Base-by-base conservation (phyloP, 2,329 filamentous ascomycete species). In the Arthrobotrys pseudoclavata region DNA sequence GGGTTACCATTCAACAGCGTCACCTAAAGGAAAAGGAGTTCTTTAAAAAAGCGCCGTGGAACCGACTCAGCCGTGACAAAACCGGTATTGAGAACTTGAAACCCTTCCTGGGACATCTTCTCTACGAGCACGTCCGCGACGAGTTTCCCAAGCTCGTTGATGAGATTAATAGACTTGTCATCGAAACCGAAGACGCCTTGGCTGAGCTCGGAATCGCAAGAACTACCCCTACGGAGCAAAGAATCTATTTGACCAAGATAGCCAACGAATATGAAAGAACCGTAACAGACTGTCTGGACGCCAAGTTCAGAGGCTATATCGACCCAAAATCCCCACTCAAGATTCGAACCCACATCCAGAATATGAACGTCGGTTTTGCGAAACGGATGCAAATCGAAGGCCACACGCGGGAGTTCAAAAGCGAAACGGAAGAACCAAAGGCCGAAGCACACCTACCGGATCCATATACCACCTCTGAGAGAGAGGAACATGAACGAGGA, bases 91-190 rank as follows among this genome's bases (percentile, higher is more conserved):
- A 81, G 0, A 81, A 85, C 0, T 79, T 88, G 34, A 83, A 83
- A 18, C 71, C 67, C 4, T 83, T 84, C 3, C 82, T 87, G 3
- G 83, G 84, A 22, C 84, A 84, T 6, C 81, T 86, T 0, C 83
- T 87, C 0, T 83, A 83, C 1, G 80, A 81, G 3, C 83, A 86
- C 66, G 84, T 86, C 1, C 84, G 84, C n/a, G 82, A 83, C 2
- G 84, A 86, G 70, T 87, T 87, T 76, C 85, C 86, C 2, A 83
- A 83, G 71, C 84, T 86, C 74, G 82, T 85, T 2, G 82, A 84
- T 2, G 85, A 87, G 55, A 83, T 84, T 63, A 80, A 79, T 26
- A 82, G 81, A n/a, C 79, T 81, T 20, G 79, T 85, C 12, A 81
- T 81, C 3, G 79, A 79, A 2, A 80, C 79, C 22, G 81, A 81